Base-by-base conservation (phyloP, 345 rosid genomes). In the Murraya koenigii region DNA sequence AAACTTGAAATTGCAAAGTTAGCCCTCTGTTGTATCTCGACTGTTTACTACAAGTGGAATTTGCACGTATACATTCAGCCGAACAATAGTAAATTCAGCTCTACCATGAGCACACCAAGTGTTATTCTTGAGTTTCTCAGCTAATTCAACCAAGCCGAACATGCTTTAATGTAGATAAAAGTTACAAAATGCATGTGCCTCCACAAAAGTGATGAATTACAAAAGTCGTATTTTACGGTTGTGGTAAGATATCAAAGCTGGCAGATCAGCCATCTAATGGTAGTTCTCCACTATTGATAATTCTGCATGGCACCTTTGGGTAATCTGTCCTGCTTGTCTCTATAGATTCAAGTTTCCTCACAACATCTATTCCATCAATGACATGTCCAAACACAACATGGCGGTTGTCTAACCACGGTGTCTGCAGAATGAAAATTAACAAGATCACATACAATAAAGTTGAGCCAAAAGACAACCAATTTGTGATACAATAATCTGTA, bases 351-450 rank as follows among this genome's bases (percentile, higher is more conserved):
- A 95, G 94, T 60, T 84, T 85, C 60, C 82, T 82, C 55, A 93
- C 93, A 33, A 92, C 85, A 80, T 93, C 91, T 85, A 89, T 87
- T 78, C 98, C 98, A 35, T 92, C 94, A 60, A 90, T 38, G n/a
- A 95, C 92, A 63, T 91, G 84, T 75, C 98, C 97, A 36, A 90
- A 95, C 73, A 95, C 99, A 70, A 95, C 99, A 71, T 95, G 98
- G 60, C 94, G 91, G 76, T 89, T 84, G 84, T 95, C 98, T 87
- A 93, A 84, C 99, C 99, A 95, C 9, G 94, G 86, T 71, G 95
- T 89, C 95, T 89, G 78, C 71, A 73, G 74, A 60, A 75, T 14
- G 30, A 1, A 54, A 41, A 71, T 26, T 23, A 25, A 25, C 2
- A 15, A 54, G 52, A 71, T 77, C 69, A 71, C 10, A 25, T 55